Conservation (phyloP, 352 stramenopile genomes). For the Phytophthora lateralis region DNA sequence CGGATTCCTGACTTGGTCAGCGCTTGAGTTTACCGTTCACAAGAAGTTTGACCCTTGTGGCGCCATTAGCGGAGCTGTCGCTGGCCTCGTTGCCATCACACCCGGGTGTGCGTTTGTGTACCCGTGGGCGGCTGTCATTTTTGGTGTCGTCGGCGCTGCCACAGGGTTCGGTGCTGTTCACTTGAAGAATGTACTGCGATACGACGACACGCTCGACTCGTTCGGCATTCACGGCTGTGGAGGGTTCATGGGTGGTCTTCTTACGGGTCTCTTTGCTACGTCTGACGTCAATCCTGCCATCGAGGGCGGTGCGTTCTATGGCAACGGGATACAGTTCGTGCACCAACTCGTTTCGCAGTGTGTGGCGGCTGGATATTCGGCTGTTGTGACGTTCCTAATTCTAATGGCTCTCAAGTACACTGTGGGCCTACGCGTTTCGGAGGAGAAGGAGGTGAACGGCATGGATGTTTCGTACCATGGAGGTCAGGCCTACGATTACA, state of each 20-base stretch:
- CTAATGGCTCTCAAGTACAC: constrained; percentile 72
- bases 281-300: constrained; percentile 53
- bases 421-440: constrained; percentile 65
- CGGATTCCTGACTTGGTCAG: constrained; percentile 72
- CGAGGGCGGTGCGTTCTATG: constrained; percentile 57
- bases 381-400: constrained; percentile 71
- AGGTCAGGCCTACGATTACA: constrained; percentile 61
- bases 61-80: constrained; percentile 62
- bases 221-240: constrained; percentile 79
- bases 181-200: constrained; percentile 67
- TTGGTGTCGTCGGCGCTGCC: constrained; percentile 62
- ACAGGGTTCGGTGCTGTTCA: constrained; percentile 57
- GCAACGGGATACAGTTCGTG: constrained; percentile 43
- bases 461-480: constrained; percentile 78
- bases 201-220: constrained; percentile 80
- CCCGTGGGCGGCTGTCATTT: constrained; percentile 71
- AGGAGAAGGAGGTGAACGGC: constrained; percentile 76
- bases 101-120: constrained; percentile 72
- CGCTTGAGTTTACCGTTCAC: constrained; percentile 57
- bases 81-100: constrained; percentile 73
- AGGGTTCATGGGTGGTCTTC: constrained; percentile 66
- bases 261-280: constrained; percentile 74
- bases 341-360: constrained; percentile 62
- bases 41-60: constrained; percentile 69
- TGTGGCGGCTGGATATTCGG: constrained; percentile 66